phyloP scores from a whole-genome alignment of 768 basidiomycete species.

The Serpula lacrymans region DNA sequence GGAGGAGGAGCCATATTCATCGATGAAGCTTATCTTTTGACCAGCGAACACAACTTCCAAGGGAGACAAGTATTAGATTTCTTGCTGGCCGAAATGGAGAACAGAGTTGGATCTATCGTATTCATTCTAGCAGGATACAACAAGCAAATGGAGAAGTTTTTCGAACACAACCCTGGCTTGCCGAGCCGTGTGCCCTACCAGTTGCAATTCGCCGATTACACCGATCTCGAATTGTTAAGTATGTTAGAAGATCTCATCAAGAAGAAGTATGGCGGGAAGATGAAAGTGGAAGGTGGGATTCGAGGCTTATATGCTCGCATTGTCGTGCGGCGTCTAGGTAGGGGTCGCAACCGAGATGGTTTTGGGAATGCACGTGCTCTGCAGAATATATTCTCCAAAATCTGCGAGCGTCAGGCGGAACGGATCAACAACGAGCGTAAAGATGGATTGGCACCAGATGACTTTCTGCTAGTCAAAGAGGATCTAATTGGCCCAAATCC shows the following conservation, averaged over 20 bases:
- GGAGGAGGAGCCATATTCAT: slow-evolving; percentile 69
- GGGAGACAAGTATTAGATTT: slow-evolving; percentile 65
- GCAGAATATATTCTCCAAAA: slow-evolving; percentile 43
- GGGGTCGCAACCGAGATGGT: slow-evolving; percentile 54
- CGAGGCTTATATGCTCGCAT: slow-evolving; percentile 54
- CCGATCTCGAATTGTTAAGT: slow-evolving; percentile 48
- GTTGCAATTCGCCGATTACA: slow-evolving; percentile 60
- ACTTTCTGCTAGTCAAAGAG: slow-evolving; percentile 47
- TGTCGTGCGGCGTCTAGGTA: slow-evolving; percentile 55
- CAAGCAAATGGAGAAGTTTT: slow-evolving; percentile 74
- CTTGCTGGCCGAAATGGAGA: slow-evolving; percentile 74
- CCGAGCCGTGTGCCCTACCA: slow-evolving; percentile 63
- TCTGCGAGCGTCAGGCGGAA: slow-evolving; percentile 51
- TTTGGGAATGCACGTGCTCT: slow-evolving; percentile 70
- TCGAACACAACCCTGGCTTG: slow-evolving; percentile 72
- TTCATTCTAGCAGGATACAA: slow-evolving; percentile 72
- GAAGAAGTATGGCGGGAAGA: slow-evolving; percentile 44
- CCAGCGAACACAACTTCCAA: slow-evolving; percentile 40
- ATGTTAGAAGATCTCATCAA: slow-evolving; percentile 51
- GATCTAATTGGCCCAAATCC: slow-evolving; percentile 70
- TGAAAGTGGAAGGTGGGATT: slow-evolving; percentile 54
- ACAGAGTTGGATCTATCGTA: slow-evolving; percentile 57
- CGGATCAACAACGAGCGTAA: slow-evolving; percentile 42
- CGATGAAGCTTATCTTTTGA: slow-evolving; percentile 71
- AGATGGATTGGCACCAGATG: slow-evolving; percentile 38